These are phyloP conservation scores for Choanephora cucurbitarum DNA, from an alignment of 371 early-diverging fungal species.

Conservation along the genomic window DNA sequence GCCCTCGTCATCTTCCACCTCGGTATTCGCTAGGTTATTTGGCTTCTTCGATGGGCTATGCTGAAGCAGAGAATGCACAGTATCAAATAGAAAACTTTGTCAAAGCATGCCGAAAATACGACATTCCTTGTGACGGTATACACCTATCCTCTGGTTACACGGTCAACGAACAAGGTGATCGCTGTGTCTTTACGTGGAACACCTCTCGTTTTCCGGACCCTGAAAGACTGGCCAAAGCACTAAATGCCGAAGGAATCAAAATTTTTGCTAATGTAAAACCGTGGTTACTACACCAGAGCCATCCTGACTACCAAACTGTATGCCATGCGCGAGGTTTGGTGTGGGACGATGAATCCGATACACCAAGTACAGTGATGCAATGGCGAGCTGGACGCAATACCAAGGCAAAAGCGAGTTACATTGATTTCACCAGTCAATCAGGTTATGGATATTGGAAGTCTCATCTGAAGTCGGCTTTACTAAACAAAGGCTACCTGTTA, in stretches of 20 bases:
- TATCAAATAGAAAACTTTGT: conserved; percentile 46
- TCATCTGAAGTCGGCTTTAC: conserved; percentile 39
- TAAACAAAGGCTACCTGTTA: conserved; percentile 54
- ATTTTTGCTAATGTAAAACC: conserved; percentile 68
- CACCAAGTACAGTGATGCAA: conserved; percentile 34
- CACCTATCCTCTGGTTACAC: conserved; percentile 68
- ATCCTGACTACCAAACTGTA: conserved; percentile 52
- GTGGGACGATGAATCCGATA: conserved; percentile 40
- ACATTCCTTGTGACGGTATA: conserved; percentile 64
- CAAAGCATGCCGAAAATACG: conserved; percentile 35
- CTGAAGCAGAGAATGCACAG: conserved; percentile 61
- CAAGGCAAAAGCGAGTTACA: conserved; percentile 51
- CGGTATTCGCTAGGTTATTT: conserved; percentile 61
- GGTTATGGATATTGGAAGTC: conserved; percentile 59
- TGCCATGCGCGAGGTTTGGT: conserved; percentile 40
- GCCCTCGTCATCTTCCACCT: conserved; percentile 50
- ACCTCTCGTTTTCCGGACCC: conserved; percentile 52
- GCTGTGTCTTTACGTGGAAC: conserved; percentile 72
- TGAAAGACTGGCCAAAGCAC: conserved; percentile 31
- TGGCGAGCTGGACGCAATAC: conserved; percentile 62
- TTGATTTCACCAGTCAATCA: conserved; percentile 56
- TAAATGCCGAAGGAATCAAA: conserved; percentile 45
- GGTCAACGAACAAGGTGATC: conserved; percentile 39
- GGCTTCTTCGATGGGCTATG: conserved; percentile 66
- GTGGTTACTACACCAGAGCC: conserved; percentile 54